phyloP scores from a whole-genome alignment of 345 rosid species.

The Populus ilicifolia region DNA sequence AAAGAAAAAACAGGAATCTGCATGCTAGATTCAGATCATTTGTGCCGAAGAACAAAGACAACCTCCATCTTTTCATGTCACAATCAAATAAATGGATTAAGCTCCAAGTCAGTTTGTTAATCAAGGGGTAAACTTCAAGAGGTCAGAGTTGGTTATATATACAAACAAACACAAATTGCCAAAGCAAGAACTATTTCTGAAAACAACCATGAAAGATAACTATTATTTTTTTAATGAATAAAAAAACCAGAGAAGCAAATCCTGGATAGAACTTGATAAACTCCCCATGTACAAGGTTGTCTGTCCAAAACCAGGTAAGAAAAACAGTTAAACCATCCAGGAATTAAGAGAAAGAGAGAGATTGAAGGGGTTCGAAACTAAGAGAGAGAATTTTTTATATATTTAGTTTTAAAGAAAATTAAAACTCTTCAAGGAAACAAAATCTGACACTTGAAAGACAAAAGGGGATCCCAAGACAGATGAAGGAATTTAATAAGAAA shows the following conservation, averaged over 20 bases:
- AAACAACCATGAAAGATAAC: slow-evolving; percentile 1
- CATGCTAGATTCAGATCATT: slow-evolving; percentile 11
- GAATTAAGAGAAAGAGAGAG: neutral
- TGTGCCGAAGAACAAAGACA: neutral
- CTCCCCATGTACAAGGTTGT: slow-evolving; percentile 12
- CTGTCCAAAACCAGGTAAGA: slow-evolving; percentile 6
- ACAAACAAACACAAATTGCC: slow-evolving; percentile 31
- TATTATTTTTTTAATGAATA: neutral
- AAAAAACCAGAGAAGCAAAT: neutral
- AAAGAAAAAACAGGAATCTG: slow-evolving; percentile 16
- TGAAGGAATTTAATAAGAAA: slow-evolving; percentile 18
- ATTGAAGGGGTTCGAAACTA: neutral
- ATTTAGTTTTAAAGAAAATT: neutral
- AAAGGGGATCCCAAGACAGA: slow-evolving; percentile 23
- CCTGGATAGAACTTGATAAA: slow-evolving; percentile 7
- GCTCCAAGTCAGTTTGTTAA: slow-evolving; percentile 1
- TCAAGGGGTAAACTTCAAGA: slow-evolving; percentile 1
- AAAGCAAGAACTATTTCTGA: slow-evolving; percentile 16
- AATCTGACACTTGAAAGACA: slow-evolving; percentile 24
- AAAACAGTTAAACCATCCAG: neutral
- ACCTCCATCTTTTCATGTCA: slow-evolving; percentile 1
- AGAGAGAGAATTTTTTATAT: neutral
- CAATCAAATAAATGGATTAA: slow-evolving; percentile 4
- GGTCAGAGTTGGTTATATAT: neutral
- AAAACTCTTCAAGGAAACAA: slow-evolving; percentile 17